These are phyloP conservation scores for Globisporangium iwayamae DNA, from an alignment of 352 stramenopile species.

Conservation along the genomic window DNA sequence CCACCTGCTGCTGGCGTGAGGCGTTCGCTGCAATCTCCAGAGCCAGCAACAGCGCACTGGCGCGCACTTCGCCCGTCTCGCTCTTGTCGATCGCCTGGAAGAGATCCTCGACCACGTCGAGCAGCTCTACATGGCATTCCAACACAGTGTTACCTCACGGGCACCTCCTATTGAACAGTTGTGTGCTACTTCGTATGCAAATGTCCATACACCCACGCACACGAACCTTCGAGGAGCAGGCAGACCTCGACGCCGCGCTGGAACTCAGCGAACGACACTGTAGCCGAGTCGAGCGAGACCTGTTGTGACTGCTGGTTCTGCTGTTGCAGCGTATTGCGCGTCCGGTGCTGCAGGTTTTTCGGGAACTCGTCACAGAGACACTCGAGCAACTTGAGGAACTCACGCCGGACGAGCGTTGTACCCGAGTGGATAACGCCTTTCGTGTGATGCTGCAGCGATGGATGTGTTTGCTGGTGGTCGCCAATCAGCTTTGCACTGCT, in stretches of 20 bases:
- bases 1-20: neutral
- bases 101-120: slow-evolving; percentile 12
- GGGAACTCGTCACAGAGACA: slow-evolving; percentile 15
- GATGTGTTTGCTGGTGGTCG: neutral
- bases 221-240: slow-evolving; percentile 16
- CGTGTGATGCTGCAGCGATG: neutral
- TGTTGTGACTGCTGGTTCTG: neutral
- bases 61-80: slow-evolving; percentile 9
- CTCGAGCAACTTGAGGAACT: slow-evolving; percentile 11
- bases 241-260: slow-evolving; percentile 13
- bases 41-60: slow-evolving; percentile 8
- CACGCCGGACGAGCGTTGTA: slow-evolving; percentile 4
- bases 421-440: neutral
- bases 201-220: neutral
- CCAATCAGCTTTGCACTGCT: neutral
- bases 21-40: slow-evolving; percentile 4
- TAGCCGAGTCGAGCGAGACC: neutral
- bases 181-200: neutral
- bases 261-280: slow-evolving; percentile 11
- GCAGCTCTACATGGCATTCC: slow-evolving; percentile 9
- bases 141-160: neutral
- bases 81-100: slow-evolving; percentile 14
- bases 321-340: slow-evolving; percentile 1
- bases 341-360: slow-evolving; percentile 5
- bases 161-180: neutral